Evolutionary conservation across 2,329 filamentous ascomycete species (phyloP).

Genomic region (Fusarium gaditjirri): DNA sequence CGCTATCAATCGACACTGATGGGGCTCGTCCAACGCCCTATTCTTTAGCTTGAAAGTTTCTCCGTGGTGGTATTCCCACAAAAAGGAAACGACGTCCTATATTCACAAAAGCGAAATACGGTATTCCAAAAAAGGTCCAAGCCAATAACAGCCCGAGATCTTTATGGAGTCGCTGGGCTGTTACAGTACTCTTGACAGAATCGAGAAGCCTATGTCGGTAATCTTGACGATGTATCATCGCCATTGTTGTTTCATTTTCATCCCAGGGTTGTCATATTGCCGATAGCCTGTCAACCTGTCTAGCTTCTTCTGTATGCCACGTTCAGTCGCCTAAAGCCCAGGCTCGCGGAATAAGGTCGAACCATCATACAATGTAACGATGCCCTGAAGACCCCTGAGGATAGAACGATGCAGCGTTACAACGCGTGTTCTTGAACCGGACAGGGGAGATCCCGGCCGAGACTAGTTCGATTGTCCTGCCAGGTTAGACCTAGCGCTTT

Average conservation of each 20-base stretch:
- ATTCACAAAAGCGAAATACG: background rate
- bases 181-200: background rate
- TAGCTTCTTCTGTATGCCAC: slow-evolving; percentile 1
- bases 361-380: slow-evolving; percentile 14
- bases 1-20: background rate
- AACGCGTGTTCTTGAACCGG: background rate
- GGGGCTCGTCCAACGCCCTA: slow-evolving; percentile 3
- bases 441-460: background rate
- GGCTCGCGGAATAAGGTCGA: slow-evolving; percentile 7
- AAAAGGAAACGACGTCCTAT: background rate
- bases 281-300: background rate
- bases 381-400: slow-evolving; percentile 7
- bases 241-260: slow-evolving; percentile 18
- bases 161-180: background rate
- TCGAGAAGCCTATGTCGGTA: background rate
- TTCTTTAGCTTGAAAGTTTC: background rate
- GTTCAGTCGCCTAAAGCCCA: slow-evolving; percentile 4
- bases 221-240: slow-evolving; percentile 9
- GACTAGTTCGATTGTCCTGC: background rate
- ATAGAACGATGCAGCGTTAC: slow-evolving; percentile 19
- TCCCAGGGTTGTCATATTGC: background rate
- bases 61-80: background rate
- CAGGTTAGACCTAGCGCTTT: slow-evolving; percentile 10
- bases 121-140: background rate
- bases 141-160: background rate